These are phyloP conservation scores for Penicillium griseofulvum DNA, from an alignment of 2,329 filamentous ascomycete genomes.

Conservation along the genomic window DNA sequence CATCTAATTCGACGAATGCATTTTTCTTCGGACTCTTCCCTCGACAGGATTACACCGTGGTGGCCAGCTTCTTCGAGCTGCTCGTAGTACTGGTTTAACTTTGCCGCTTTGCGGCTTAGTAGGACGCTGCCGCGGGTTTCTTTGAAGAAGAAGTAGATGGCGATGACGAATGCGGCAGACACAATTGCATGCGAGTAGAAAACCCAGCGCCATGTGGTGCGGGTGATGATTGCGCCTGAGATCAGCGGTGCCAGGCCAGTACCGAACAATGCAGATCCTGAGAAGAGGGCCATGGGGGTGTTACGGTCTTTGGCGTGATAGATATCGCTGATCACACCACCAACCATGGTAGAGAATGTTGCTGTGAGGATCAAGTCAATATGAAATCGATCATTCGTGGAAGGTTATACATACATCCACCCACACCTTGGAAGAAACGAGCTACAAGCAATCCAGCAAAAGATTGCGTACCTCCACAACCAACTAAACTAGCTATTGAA, in stretches of 20 bases:
- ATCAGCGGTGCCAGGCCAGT: slow-evolving; percentile 77
- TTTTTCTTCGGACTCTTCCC: slow-evolving; percentile 29
- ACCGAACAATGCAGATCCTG: slow-evolving; percentile 72
- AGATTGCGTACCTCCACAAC: slow-evolving; percentile 68
- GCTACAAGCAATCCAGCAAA: slow-evolving; percentile 72
- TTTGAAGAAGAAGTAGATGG: slow-evolving; percentile 68
- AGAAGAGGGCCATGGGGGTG: slow-evolving; percentile 85
- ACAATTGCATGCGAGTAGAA: slow-evolving; percentile 82
- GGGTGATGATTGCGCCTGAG: slow-evolving; percentile 65
- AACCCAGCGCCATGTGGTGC: slow-evolving; percentile 76
- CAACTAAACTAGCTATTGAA: slow-evolving; percentile 58
- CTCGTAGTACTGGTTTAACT: slow-evolving; percentile 77
- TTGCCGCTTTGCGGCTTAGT: slow-evolving; percentile 69
- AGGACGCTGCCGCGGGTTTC: slow-evolving; percentile 82
- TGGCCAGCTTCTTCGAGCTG: slow-evolving; percentile 65
- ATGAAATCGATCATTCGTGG: neutral
- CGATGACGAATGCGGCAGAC: slow-evolving; percentile 60
- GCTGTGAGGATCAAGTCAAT: slow-evolving; percentile 21
- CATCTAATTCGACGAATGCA: slow-evolving; percentile 64
- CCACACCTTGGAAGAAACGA: slow-evolving; percentile 74
- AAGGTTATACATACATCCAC: slow-evolving; percentile 58
- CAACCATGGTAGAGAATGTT: slow-evolving; percentile 82
- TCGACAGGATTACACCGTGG: slow-evolving; percentile 52
- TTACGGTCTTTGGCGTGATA: slow-evolving; percentile 78
- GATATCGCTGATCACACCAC: slow-evolving; percentile 86